Evolutionary conservation across 495 filamentous ascomycete species (phyloP).

Genomic region (Aspergillus avenaceus): DNA sequence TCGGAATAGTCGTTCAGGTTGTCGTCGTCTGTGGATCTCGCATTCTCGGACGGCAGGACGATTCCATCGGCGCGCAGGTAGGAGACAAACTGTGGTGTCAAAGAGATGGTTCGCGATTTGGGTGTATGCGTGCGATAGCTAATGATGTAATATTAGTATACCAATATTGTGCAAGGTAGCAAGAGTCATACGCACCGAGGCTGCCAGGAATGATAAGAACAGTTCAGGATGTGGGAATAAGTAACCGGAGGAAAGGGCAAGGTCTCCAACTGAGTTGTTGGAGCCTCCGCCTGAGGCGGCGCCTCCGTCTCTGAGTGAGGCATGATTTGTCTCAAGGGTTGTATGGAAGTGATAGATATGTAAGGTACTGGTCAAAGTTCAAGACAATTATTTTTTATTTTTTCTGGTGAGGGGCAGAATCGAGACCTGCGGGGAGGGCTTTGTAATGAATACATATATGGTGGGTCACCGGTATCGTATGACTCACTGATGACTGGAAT

Average conservation of each 20-base stretch:
- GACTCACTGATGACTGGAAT: no score
- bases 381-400: no score
- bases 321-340: slow-evolving; percentile 17
- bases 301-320: slow-evolving; percentile 28
- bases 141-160: neutral
- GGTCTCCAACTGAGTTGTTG: slow-evolving; percentile 23
- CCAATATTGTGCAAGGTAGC: neutral
- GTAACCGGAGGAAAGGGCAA: slow-evolving; percentile 80
- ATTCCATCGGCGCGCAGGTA: slow-evolving; percentile 95
- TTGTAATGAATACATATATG: no score
- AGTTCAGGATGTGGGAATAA: slow-evolving; percentile 83
- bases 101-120: slow-evolving; percentile 77
- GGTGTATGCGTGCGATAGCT: slow-evolving; percentile 79
- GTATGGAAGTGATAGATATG: neutral
- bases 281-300: slow-evolving; percentile 7
- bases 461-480: no score
- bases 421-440: slow-evolving; percentile 4
- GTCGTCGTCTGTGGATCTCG: slow-evolving; percentile 31
- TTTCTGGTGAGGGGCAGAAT: slow-evolving; percentile 1
- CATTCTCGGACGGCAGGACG: slow-evolving; percentile 61
- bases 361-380: no score
- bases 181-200: slow-evolving; percentile 40
- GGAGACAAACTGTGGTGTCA: slow-evolving; percentile 67
- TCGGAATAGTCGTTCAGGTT: slow-evolving; percentile 36
- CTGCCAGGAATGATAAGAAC: slow-evolving; percentile 91